phyloP scores from a whole-genome alignment of 2,329 filamentous ascomycete genomes.

The Raffaelea albimanens region DNA sequence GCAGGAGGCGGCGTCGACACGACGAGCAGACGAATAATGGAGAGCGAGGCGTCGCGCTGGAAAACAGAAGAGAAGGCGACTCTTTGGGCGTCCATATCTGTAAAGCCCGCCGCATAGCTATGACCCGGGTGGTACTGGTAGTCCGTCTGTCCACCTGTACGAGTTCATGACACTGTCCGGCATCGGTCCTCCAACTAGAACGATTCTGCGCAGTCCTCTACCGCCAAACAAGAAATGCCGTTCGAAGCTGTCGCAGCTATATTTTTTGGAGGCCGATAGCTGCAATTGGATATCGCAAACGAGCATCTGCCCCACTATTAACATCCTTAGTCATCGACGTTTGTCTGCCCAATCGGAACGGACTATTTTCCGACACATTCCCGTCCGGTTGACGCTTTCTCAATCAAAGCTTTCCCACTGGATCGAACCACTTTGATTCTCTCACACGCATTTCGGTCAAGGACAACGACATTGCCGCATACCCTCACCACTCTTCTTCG shows the following conservation, averaged over 20 bases:
- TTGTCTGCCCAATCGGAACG: slow-evolving; percentile 11
- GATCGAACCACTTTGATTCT: slow-evolving; percentile 12
- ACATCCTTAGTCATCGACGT: slow-evolving; percentile 7
- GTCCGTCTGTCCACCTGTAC: background rate
- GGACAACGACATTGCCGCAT: background rate
- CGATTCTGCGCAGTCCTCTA: background rate
- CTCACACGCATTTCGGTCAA: background rate
- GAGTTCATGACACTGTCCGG: slow-evolving; percentile 7
- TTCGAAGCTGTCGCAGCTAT: background rate
- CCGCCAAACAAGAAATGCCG: too few species aligned
- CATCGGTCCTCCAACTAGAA: background rate
- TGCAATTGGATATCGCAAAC: background rate
- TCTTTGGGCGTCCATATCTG: slow-evolving; percentile 6
- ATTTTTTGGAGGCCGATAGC: background rate
- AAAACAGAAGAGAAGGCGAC: slow-evolving; percentile 1
- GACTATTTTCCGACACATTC: slow-evolving; percentile 10
- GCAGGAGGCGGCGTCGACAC: background rate
- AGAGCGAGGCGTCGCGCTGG: background rate
- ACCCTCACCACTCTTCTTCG: slow-evolving; percentile 1
- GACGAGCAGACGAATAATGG: background rate
- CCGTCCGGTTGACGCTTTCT: slow-evolving; percentile 6
- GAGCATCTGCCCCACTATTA: background rate
- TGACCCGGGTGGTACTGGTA: slow-evolving; percentile 7
- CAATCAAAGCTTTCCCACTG: slow-evolving; percentile 11
- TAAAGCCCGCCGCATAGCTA: slow-evolving; percentile 13